Base-by-base conservation (phyloP, 148 eudicot species). In the Amaranthus hypochondriacus region DNA sequence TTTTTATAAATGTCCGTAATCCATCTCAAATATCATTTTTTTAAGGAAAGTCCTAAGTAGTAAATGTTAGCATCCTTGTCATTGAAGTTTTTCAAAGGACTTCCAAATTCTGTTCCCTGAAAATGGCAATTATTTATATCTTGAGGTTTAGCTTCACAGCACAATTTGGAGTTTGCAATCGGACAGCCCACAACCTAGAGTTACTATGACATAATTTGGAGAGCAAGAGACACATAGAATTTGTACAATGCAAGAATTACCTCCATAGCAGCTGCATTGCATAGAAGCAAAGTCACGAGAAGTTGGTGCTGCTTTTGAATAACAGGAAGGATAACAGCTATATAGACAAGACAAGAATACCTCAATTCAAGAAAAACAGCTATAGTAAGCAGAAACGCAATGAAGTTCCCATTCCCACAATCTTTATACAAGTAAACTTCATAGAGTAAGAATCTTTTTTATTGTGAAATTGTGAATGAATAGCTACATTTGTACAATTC, bases 221-320 rank as follows among this genome's bases (percentile, higher is more conserved):
- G 18, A 75, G 18, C 65, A 48, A 72, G 4, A 10, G 10, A 66
- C 21, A 44, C 9, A 43, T 64, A 3, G 4, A 54, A 15, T 60
- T 56, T 3, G 14, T 46, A 69, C 48, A 50, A 48, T 74, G 28
- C 64, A 43, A 80, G 39, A 14, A 8, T 78, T 71, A 91, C 97
- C 94, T 91, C 97, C 97, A 91, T 91, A 67, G 97, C 85, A 48
- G 80, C 88, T 56, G 97, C 97, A 84, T 91, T 91, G 76, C 97
- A 91, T 39, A 89, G 77, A 65, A 90, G 92, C 81, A 90, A 71
- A 2, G 97, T 89, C 77, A 91, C 97, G 21, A 91, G 94, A 64
- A 91, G 90, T 70, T 89, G 94, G 68, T 91, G 97, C 67, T 91
- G 97, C 85, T 91, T 91, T 85, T 91, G 89, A 78, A 91, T 89